These are phyloP conservation scores for Fusarium penzigii DNA, from an alignment of 2,329 filamentous ascomycete species.

Conservation along the genomic window DNA sequence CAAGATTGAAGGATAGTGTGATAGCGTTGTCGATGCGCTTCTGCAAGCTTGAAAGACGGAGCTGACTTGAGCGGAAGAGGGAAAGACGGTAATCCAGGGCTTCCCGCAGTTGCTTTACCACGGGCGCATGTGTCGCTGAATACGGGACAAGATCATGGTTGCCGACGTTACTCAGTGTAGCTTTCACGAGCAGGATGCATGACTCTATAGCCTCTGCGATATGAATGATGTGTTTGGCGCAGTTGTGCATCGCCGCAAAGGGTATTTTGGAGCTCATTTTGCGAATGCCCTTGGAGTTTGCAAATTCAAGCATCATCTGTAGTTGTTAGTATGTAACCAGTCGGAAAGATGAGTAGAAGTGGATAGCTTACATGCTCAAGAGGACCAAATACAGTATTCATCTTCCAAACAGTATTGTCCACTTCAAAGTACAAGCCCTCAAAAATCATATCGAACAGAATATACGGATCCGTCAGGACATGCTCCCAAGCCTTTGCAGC, in stretches of 20 bases:
- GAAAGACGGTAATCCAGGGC: constrained; percentile 33
- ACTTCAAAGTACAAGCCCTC: constrained; percentile 31
- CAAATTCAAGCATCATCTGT: constrained; percentile 28
- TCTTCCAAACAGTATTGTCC: constrained; percentile 32
- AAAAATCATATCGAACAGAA: constrained; percentile 32
- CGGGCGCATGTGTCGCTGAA: constrained; percentile 5
- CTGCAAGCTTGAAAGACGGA: constrained; percentile 36
- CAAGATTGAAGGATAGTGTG: constrained; percentile 37
- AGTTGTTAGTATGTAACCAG: neutral
- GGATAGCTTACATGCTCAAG: constrained; percentile 27
- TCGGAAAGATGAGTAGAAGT: no score
- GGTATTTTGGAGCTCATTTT: constrained; percentile 30
- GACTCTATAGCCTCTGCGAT: constrained; percentile 32
- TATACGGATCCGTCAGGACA: constrained; percentile 25
- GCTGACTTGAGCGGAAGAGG: constrained; percentile 37
- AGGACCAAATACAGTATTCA: constrained; percentile 32
- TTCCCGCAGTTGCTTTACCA: constrained; percentile 30
- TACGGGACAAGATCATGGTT: constrained; percentile 5
- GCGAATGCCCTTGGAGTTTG: constrained; percentile 24
- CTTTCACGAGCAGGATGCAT: constrained; percentile 27
- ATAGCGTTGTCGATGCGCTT: constrained; percentile 38
- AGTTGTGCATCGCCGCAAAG: constrained; percentile 32
- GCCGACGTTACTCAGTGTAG: constrained; percentile 15
- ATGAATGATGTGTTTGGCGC: constrained; percentile 33
- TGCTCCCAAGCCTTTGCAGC: constrained; percentile 26